Conservation (phyloP, 208 protist genomes). For the Strigomonas culicis region DNA sequence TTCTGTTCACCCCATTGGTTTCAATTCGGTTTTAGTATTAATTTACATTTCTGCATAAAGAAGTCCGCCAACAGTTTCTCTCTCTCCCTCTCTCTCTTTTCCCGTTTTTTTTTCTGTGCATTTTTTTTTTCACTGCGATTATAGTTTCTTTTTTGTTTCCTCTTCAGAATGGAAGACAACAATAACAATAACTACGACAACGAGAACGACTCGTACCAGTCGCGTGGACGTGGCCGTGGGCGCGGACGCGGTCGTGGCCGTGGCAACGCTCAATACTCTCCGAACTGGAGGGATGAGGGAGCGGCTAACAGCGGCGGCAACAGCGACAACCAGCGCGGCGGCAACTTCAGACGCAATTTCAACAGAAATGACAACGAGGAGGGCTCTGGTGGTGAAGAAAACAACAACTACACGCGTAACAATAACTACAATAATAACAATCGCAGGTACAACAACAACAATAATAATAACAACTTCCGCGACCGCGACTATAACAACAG, state of each 20-base stretch:
- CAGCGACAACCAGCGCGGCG: background rate
- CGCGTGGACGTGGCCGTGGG: constrained; percentile 8
- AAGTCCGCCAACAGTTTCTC: background rate
- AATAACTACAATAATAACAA: background rate
- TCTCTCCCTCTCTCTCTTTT: constrained; percentile 3
- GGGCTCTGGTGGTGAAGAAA: background rate
- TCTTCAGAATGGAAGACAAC: constrained; percentile 5
- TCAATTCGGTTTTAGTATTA: no score
- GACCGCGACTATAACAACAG: no score
- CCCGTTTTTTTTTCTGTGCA: background rate
- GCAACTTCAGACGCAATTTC: no score
- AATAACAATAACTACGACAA: background rate
- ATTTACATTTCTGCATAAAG: no score
- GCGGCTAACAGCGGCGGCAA: background rate
- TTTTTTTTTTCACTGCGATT: background rate
- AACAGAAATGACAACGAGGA: no score
- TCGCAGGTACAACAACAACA: no score
- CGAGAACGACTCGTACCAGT: background rate
- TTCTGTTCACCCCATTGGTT: no score
- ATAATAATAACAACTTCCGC: no score
- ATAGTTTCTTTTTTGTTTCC: constrained; percentile 9
- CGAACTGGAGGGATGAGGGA: constrained; percentile 19
- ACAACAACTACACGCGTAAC: background rate
- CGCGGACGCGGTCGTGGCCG: constrained; percentile 19
- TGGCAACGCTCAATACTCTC: constrained; percentile 6